These are phyloP conservation scores for Neurospora sp. DNA, from an alignment of 495 filamentous ascomycete species.

Conservation along the genomic window DNA sequence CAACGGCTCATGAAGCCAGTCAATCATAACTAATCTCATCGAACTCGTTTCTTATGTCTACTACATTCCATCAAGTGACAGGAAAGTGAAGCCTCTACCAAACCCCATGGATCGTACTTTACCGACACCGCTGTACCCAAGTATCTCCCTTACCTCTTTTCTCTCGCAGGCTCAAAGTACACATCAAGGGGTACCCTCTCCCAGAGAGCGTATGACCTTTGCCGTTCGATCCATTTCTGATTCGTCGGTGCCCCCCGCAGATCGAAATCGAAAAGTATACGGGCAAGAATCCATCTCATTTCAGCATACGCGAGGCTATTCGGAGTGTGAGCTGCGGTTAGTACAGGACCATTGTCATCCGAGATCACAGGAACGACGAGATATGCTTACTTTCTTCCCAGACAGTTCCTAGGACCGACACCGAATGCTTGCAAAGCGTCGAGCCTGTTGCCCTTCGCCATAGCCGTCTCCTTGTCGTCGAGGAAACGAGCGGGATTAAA, in stretches of 20 bases:
- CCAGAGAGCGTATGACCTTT: conserved; percentile 27
- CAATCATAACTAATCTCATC: neutral
- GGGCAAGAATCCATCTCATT: conserved; percentile 33
- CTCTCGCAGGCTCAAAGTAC: conserved; percentile 16
- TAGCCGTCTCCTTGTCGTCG: conserved; percentile 14
- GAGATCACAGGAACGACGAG: neutral
- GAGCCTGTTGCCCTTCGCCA: conserved; percentile 17
- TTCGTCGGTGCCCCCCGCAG: conserved; percentile 18
- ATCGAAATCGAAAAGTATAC: conserved; percentile 31
- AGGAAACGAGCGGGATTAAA: conserved; percentile 33
- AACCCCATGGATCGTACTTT: neutral
- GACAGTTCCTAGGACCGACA: conserved; percentile 29
- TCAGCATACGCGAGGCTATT: conserved; percentile 29
- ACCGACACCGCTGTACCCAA: neutral
- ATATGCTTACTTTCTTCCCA: conserved; percentile 29
- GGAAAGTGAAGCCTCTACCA: neutral
- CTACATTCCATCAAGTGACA: neutral
- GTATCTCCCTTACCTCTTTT: neutral
- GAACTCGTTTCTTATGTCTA: neutral
- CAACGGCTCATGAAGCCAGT: neutral
- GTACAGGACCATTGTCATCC: neutral
- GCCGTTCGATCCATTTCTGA: conserved; percentile 19
- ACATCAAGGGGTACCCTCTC: conserved; percentile 24
- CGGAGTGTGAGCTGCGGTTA: neutral
- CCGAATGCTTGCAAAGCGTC: conserved; percentile 30